Percentiles rank a stretch among this genome's conserved stretches.
These are phyloP conservation scores for Pinus taeda DNA, from an alignment of 75 land plant genomes.

Conservation along the genomic window DNA sequence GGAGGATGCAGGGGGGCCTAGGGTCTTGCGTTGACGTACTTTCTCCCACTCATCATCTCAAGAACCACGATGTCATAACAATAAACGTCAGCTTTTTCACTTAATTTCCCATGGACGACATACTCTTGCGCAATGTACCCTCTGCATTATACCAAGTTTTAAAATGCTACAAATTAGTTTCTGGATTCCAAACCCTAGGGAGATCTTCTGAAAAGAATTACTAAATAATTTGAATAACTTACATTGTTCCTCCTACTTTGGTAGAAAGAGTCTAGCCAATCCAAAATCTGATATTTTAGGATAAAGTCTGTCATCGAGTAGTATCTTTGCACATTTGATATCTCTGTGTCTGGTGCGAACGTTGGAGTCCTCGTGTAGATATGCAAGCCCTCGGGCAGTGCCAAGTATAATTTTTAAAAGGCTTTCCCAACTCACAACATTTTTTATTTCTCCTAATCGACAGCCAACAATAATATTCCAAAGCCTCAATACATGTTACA, in stretches of 20 bases:
- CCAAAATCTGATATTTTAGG: conserved; percentile 14
- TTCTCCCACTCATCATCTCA: conserved; percentile 12
- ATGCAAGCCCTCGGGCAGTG: conserved; percentile 9
- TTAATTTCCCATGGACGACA: conserved; percentile 5
- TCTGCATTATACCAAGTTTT: not conserved
- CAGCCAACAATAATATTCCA: too few species aligned
- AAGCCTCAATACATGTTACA: too few species aligned
- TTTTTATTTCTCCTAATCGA: too few species aligned
- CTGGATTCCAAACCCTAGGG: too few species aligned
- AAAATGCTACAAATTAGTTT: too few species aligned
- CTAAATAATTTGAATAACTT: not conserved
- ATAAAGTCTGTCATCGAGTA: conserved; percentile 3
- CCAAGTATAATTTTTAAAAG: conserved; percentile 4
- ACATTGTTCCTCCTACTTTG: conserved; percentile 3
- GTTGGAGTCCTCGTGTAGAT: conserved; percentile 8
- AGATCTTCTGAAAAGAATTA: too few species aligned
- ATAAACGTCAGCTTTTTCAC: conserved; percentile 9
- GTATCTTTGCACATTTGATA: conserved; percentile 7
- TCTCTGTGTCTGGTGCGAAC: not conserved
- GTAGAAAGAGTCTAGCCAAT: conserved; percentile 11
- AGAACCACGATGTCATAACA: conserved; percentile 11
- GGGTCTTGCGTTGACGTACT: not conserved
- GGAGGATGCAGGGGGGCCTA: not conserved
- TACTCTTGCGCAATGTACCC: conserved; percentile 14
- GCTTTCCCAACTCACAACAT: not conserved